A percentile compares a stretch with the other conserved stretches of the same genome.
Conservation (phyloP, 345 rosid species). For the Conringia planisiliqua region DNA sequence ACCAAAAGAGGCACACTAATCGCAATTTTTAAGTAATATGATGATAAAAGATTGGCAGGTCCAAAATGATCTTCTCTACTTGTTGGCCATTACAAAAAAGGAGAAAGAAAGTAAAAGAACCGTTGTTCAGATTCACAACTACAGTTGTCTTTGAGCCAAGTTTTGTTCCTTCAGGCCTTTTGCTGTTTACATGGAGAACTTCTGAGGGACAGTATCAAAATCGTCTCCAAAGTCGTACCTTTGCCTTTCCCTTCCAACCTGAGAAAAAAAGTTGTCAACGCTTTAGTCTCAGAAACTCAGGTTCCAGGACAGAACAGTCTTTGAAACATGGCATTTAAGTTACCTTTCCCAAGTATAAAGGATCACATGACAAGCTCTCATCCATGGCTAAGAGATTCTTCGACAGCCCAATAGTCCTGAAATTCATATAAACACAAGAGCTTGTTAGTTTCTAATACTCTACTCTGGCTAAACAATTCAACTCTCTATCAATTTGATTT, state of each 20-base stretch:
- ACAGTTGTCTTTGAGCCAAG: constrained; percentile 3
- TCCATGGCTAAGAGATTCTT: constrained; percentile 78
- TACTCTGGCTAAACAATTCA: background rate
- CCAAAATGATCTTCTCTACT: constrained; percentile 11
- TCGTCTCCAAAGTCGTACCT: constrained; percentile 89
- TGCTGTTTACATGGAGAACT: constrained; percentile 56
- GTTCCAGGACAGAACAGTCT: background rate
- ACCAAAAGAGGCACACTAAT: background rate
- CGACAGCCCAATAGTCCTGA: constrained; percentile 79
- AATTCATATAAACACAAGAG: constrained; percentile 7
- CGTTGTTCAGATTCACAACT: constrained; percentile 3
- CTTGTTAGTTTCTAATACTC: background rate
- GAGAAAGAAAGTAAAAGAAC: background rate
- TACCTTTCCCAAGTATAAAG: constrained; percentile 77
- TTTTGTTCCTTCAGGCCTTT: background rate
- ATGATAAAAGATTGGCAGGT: background rate
- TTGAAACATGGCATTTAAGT: constrained; percentile 19
- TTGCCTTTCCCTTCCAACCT: constrained; percentile 91
- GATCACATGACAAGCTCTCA: constrained; percentile 75
- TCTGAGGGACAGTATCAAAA: constrained; percentile 83
- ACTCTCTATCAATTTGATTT: background rate
- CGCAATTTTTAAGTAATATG: background rate
- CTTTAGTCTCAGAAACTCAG: constrained; percentile 8
- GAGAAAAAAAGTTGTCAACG: constrained; percentile 6
- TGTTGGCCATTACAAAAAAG: constrained; percentile 7